phyloP scores from a whole-genome alignment of 306 rosid species.

The Lathyrus oleraceus region DNA sequence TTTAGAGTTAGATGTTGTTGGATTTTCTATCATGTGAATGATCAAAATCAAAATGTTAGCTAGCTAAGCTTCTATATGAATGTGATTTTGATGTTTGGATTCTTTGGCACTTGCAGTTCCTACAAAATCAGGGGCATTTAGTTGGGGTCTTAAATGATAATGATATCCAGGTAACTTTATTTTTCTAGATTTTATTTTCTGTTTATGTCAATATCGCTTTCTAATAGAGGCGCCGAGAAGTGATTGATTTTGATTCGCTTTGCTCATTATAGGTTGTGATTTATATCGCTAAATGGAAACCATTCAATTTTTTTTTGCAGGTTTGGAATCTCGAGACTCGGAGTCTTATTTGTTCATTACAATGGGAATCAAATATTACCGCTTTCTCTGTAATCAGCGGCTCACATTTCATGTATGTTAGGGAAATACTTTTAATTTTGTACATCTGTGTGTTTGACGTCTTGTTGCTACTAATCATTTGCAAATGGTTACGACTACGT shows the following conservation, averaged over 20 bases:
- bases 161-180: constrained; percentile 75
- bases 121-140: constrained; percentile 76
- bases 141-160: constrained; percentile 82
- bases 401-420: constrained; percentile 75
- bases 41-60: constrained; percentile 1
- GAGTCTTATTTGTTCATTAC: constrained; percentile 67
- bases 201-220: constrained; percentile 30
- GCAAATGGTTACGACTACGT: constrained; percentile 15
- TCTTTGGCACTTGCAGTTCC: constrained; percentile 65
- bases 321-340: constrained; percentile 91
- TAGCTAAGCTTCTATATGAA: constrained; percentile 24
- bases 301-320: constrained; percentile 52
- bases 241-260: constrained; percentile 34
- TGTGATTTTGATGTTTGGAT: constrained; percentile 39
- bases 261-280: constrained; percentile 27
- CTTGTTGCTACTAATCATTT: constrained; percentile 27
- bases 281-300: constrained; percentile 21
- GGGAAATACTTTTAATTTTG: constrained; percentile 28
- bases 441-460: constrained; percentile 4
- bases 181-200: constrained; percentile 35
- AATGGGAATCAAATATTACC: constrained; percentile 86
- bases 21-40: constrained; percentile 1
- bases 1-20: constrained; percentile 19
- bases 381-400: constrained; percentile 71
- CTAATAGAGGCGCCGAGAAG: neutral